phyloP scores from a whole-genome alignment of 2,329 filamentous ascomycete species.

The Eutypa lata region DNA sequence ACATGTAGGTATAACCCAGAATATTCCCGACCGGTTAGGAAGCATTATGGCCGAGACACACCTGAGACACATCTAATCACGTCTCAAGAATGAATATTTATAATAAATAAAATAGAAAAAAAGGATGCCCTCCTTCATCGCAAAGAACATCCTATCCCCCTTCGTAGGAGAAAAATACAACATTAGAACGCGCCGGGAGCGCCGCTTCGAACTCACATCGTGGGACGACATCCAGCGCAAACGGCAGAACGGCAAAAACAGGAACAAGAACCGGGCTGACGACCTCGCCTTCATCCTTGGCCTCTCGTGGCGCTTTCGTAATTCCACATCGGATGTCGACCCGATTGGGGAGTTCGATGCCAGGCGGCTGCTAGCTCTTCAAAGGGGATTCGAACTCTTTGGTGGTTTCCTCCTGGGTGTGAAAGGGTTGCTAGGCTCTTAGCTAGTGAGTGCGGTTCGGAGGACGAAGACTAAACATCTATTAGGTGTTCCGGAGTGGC shows the following conservation, averaged over 20 bases:
- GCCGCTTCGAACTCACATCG: not conserved
- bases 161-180: not conserved
- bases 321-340: slow-evolving; percentile 15
- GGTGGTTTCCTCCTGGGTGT: not conserved
- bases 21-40: too few species aligned
- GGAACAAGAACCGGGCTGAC: slow-evolving; percentile 6
- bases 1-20: too few species aligned
- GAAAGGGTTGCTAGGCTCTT: too few species aligned
- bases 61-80: too few species aligned
- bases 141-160: not conserved
- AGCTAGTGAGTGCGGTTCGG: too few species aligned
- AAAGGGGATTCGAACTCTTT: not conserved
- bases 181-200: not conserved
- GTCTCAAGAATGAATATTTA: too few species aligned
- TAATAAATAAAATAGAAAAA: too few species aligned
- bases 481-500: too few species aligned
- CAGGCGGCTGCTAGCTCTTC: not conserved
- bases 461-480: too few species aligned
- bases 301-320: slow-evolving; percentile 13
- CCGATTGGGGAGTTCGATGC: slow-evolving; percentile 17
- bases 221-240: slow-evolving; percentile 7
- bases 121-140: not conserved
- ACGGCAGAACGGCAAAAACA: slow-evolving; percentile 14
- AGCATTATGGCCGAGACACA: too few species aligned
- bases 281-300: slow-evolving; percentile 17